A percentile compares a stretch with the other conserved stretches of the same genome.
These are phyloP conservation scores for Phytophthora ramorum DNA, from an alignment of 352 stramenopile genomes.

Conservation along the genomic window DNA sequence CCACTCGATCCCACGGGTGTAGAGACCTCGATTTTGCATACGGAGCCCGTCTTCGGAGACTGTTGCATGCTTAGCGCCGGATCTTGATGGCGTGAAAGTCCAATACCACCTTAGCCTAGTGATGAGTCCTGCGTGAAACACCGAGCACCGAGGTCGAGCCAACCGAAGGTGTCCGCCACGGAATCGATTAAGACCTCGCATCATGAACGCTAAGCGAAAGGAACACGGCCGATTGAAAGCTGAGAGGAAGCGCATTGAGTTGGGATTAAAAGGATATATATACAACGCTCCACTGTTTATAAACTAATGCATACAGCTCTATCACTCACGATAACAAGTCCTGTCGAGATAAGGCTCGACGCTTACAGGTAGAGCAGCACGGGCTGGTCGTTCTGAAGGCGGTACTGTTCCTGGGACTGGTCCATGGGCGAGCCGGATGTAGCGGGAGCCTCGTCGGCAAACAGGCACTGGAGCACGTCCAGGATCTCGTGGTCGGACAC, in stretches of 20 bases:
- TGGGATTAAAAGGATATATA: slow-evolving; percentile 38
- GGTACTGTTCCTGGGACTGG: slow-evolving; percentile 36
- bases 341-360: slow-evolving; percentile 8
- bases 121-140: slow-evolving; percentile 22
- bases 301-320: slow-evolving; percentile 49
- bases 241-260: slow-evolving; percentile 19
- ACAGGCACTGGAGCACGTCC: slow-evolving; percentile 52
- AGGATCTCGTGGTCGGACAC: slow-evolving; percentile 56
- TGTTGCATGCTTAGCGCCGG: slow-evolving; percentile 27
- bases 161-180: neutral
- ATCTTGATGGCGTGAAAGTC: slow-evolving; percentile 31
- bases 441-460: slow-evolving; percentile 40
- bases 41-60: slow-evolving; percentile 26
- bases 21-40: slow-evolving; percentile 28
- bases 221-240: neutral
- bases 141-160: neutral
- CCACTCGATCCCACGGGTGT: slow-evolving; percentile 21
- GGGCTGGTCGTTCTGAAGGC: slow-evolving; percentile 39
- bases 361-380: slow-evolving; percentile 46
- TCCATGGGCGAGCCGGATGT: slow-evolving; percentile 11
- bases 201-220: neutral
- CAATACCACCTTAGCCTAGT: slow-evolving; percentile 21
- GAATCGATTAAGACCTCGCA: neutral
- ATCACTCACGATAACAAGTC: slow-evolving; percentile 43
- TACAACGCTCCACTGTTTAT: slow-evolving; percentile 45